Evolutionary conservation across 1,139 yeast genomes (phyloP).

Genomic region (Debaryomycetaceae sp.): DNA sequence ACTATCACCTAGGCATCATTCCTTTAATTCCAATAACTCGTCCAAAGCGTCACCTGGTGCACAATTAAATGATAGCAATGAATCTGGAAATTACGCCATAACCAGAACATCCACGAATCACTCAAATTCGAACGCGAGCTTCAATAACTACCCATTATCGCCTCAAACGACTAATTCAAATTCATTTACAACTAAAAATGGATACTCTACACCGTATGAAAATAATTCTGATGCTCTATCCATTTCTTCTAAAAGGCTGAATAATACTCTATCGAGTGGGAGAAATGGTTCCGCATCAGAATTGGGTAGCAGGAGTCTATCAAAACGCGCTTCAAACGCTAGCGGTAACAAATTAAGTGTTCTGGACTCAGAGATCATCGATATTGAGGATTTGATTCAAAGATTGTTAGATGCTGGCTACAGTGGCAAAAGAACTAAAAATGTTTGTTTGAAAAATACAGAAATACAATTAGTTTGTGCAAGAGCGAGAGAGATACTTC

Average conservation of each 20-base stretch:
- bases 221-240: slow-evolving; percentile 3
- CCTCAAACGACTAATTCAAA: slow-evolving; percentile 20
- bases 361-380: slow-evolving; percentile 36
- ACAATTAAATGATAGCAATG: slow-evolving; percentile 1
- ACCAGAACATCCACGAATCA: slow-evolving; percentile 37
- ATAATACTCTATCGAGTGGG: not conserved
- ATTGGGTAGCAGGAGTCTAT: slow-evolving; percentile 8
- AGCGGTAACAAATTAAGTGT: not conserved
- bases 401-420: slow-evolving; percentile 92
- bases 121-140: slow-evolving; percentile 18
- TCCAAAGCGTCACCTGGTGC: slow-evolving; percentile 4
- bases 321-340: slow-evolving; percentile 11
- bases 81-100: slow-evolving; percentile 1
- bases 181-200: slow-evolving; percentile 5
- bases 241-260: slow-evolving; percentile 3
- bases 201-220: not conserved
- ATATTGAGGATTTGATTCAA: slow-evolving; percentile 87
- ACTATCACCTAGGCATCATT: slow-evolving; percentile 7
- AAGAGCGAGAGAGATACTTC: slow-evolving; percentile 61
- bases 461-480: slow-evolving; percentile 87
- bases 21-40: slow-evolving; percentile 5
- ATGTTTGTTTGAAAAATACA: slow-evolving; percentile 79
- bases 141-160: slow-evolving; percentile 18
- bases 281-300: slow-evolving; percentile 12
- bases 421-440: slow-evolving; percentile 86